Evolutionary conservation across 257 asterid genomes (phyloP), one percentile per base, ranked within the genome.

Genomic region (Sherardia arvensis): DNA sequence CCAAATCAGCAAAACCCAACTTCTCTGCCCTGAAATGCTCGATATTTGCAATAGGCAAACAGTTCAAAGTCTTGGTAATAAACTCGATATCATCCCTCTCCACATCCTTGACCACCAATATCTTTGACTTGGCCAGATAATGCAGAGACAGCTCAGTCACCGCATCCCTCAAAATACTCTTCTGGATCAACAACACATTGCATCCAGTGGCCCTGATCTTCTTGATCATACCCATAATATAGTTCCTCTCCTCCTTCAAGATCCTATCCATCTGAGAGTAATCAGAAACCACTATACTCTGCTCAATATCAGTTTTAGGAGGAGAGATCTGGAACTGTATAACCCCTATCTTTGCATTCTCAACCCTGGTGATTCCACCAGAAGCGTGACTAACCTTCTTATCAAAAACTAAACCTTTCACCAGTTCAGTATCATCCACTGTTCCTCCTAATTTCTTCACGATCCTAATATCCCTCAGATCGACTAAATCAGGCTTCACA

Each of bases 51-150:
- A 93, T 88, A 25, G 99, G 99, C 83, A 93, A 79, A 78, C 97
- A 93, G 64, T 84, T 93, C 84, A 93, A 73, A 32, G 99, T 93
- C 90, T 93, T 93, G 69, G 99, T 90, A 72, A 93, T 90, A 61
- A 93, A 93, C 85, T 93, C 99, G 66, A 93, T 93, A 70, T 93
- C 99, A 63, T 93, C 99, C 76, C 99, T 90, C 82, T 93, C 99
- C 5, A 93, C 91, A 79, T 93, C 99, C 78, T 76, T 90, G 55
- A 93, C 81, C 55, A 93, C 99, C 77, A 90, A 71, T 75, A 93
- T 90, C 84, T 93, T 90, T 2, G 99, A 95, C 82, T 90, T 90
- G 0, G 97, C 85, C 74, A 93, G 64, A 69, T 93, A 93, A 83
- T 93, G 99, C 77, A 93, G 71, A 0, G 99, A 93, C 81, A 93